phyloP scores from a whole-genome alignment of 208 protist species.

The Entamoeba moshkovskii region DNA sequence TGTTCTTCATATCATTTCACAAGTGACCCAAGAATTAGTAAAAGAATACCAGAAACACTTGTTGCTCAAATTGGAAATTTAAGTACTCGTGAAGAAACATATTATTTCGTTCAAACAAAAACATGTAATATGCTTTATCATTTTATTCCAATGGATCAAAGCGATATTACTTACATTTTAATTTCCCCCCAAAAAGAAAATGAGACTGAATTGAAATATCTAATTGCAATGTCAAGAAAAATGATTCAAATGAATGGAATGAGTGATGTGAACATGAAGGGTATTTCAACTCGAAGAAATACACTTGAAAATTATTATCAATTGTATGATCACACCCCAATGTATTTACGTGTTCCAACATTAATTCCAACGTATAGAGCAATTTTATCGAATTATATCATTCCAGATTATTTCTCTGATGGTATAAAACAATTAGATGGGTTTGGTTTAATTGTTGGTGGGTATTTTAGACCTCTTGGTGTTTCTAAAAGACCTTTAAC shows the following conservation, averaged over 20 bases:
- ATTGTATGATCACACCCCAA: background rate
- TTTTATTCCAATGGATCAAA: background rate
- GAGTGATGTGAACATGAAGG: background rate
- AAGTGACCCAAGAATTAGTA: background rate
- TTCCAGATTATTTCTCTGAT: background rate
- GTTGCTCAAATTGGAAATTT: background rate
- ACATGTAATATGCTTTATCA: background rate
- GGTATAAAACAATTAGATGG: background rate
- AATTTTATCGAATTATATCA: background rate
- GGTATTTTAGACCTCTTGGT: background rate
- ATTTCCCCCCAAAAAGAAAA: background rate
- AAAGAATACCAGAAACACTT: background rate
- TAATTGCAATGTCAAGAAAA: background rate
- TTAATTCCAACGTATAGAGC: background rate
- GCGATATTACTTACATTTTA: background rate
- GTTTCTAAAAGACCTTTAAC: background rate
- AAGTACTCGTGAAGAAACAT: background rate
- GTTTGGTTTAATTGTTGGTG: background rate
- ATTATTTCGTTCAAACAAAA: background rate
- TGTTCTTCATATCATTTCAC: background rate
- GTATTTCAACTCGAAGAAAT: background rate
- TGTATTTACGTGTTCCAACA: background rate
- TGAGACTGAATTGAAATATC: background rate
- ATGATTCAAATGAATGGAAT: background rate
- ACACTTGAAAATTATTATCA: background rate